Evolutionary conservation across 495 filamentous ascomycete species (phyloP).

Genomic region (Aspergillus conjunctus): DNA sequence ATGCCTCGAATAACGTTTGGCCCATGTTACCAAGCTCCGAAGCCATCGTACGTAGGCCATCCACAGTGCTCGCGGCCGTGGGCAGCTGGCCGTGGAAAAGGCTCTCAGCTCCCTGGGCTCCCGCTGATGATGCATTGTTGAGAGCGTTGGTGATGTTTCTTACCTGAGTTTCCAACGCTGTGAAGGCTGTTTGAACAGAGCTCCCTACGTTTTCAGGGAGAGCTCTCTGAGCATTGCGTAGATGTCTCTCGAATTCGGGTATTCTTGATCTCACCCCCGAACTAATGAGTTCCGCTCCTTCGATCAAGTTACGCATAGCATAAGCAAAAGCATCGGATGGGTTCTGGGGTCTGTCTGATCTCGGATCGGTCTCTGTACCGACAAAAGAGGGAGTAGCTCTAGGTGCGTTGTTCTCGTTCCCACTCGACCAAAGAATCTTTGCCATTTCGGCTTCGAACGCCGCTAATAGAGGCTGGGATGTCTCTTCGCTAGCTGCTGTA

Average conservation of each 20-base stretch:
- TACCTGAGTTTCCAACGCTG: constrained; percentile 45
- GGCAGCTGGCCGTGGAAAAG: constrained; percentile 43
- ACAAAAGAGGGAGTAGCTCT: constrained; percentile 19
- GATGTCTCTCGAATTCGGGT: constrained; percentile 44
- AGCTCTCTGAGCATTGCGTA: constrained; percentile 41
- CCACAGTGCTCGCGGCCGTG: constrained; percentile 43
- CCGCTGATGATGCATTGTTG: constrained; percentile 45
- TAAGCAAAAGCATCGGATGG: constrained; percentile 35
- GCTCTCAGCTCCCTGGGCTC: constrained; percentile 39
- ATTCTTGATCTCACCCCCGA: constrained; percentile 41
- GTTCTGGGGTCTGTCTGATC: constrained; percentile 25
- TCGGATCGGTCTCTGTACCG: constrained; percentile 19
- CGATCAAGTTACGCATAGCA: constrained; percentile 38
- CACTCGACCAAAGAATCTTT: constrained; percentile 36
- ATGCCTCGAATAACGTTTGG: constrained; percentile 42
- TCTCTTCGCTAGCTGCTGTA: constrained; percentile 13
- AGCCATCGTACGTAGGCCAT: constrained; percentile 47
- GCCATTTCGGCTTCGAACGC: constrained; percentile 57
- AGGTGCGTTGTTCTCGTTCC: constrained; percentile 19
- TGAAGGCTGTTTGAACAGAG: constrained; percentile 45
- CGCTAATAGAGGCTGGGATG: constrained; percentile 45
- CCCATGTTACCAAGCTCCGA: constrained; percentile 49
- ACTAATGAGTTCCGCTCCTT: constrained; percentile 39
- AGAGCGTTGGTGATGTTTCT: constrained; percentile 38
- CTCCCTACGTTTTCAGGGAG: constrained; percentile 46